Conservation (phyloP, 1,284 basidiomycete genomes). For the Trametes hirsuta region DNA sequence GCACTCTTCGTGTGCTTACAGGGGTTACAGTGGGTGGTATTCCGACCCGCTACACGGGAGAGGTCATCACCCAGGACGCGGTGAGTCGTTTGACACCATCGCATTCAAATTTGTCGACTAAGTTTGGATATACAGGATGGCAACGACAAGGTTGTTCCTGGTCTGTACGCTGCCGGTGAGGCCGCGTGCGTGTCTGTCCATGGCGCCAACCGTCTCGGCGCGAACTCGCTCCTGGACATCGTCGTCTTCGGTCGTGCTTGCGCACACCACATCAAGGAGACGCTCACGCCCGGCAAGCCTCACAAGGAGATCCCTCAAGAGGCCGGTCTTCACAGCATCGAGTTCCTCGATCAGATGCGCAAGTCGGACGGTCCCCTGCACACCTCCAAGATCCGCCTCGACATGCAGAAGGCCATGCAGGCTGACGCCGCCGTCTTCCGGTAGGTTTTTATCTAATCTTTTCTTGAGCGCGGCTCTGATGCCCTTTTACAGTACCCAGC, state of each 20-base stretch:
- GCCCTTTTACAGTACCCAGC: conserved; percentile 70
- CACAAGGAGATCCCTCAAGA: conserved; percentile 91
- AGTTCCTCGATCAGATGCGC: conserved; percentile 90
- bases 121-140: conserved; percentile 53
- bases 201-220: conserved; percentile 98
- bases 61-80: conserved; percentile 87
- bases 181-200: conserved; percentile 99
- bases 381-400: conserved; percentile 89
- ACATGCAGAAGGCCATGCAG: conserved; percentile 99
- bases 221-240: conserved; percentile 98
- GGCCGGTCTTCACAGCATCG: conserved; percentile 86
- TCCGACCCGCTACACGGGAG: conserved; percentile 98
- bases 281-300: conserved; percentile 85
- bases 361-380: conserved; percentile 82
- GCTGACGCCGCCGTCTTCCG: conserved; percentile 90
- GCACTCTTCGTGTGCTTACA: conserved; percentile 21
- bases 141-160: conserved; percentile 94
- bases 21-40: conserved; percentile 90
- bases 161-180: conserved; percentile 98
- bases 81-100: conserved; percentile 29
- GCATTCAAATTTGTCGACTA: background rate
- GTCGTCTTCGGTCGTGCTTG: conserved; percentile 99
- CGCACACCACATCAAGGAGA: conserved; percentile 97
- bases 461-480: background rate
- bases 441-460: conserved; percentile 39